These are phyloP conservation scores for Lablab purpureus DNA, from an alignment of 306 rosid species.

Conservation along the genomic window DNA sequence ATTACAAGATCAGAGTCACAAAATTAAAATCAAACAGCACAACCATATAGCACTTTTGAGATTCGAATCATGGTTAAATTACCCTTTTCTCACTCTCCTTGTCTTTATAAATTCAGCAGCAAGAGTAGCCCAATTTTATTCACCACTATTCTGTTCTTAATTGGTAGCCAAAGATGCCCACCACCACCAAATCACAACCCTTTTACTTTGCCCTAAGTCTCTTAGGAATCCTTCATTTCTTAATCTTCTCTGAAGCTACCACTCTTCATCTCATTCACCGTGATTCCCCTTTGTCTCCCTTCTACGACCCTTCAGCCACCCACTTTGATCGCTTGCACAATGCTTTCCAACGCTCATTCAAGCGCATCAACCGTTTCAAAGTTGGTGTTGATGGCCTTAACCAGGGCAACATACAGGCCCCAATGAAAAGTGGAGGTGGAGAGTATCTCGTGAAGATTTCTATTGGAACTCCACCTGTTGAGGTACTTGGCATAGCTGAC, in stretches of 20 bases:
- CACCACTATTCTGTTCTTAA: neutral
- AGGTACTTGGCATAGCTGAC: conserved; percentile 60
- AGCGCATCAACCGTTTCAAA: conserved; percentile 39
- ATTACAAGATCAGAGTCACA: too few relatives aligned
- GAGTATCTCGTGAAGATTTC: conserved; percentile 68
- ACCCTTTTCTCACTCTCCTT: neutral
- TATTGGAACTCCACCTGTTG: conserved; percentile 61
- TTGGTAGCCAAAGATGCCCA: neutral
- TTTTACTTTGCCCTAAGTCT: conserved; percentile 1
- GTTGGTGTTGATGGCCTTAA: neutral
- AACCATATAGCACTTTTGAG: too few relatives aligned
- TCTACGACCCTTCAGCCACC: conserved; percentile 49
- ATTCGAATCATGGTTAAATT: too few relatives aligned
- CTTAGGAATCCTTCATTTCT: neutral
- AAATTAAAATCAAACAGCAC: too few relatives aligned
- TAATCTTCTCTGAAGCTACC: neutral
- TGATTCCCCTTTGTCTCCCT: conserved; percentile 64
- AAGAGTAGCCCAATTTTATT: neutral
- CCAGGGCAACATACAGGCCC: neutral
- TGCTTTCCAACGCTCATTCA: conserved; percentile 62
- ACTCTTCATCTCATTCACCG: conserved; percentile 56
- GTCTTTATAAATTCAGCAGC: neutral
- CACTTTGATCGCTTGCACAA: conserved; percentile 43
- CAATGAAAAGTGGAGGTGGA: conserved; percentile 44
- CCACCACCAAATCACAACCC: neutral